Base-by-base conservation (phyloP, 805 yeast species). In the Nakazawaea holstii region DNA sequence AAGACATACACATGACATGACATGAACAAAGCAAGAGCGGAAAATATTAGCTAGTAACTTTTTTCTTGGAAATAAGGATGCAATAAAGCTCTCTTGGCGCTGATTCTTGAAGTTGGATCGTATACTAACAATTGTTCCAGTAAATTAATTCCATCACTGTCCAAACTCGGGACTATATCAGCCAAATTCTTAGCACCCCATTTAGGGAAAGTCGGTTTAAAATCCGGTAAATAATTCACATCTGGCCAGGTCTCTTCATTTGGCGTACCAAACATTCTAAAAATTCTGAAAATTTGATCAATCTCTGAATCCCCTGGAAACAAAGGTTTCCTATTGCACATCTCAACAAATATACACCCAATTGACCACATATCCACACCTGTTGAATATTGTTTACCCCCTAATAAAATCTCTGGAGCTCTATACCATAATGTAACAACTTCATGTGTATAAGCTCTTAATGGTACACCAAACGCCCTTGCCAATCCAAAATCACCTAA, bases 351-450 rank as follows among this genome's bases (percentile, higher is more conserved):
- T 41, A 94, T 94, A 62, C 97, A 91, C 13, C 99, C 99, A 52
- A 92, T 87, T 9, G 97, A 88, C 99, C 99, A 94, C 86, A 94
- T 90, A 65, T 94, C 99, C 45, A 94, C 97, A 15, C 98, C 97
- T 0, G 98, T 94, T 32, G 97, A 88, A 66, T 94, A 94, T 60
- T 94, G 97, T 56, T 95, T 87, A 3, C 97, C 97, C 11, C 99
- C 99, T 54, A 94, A 77, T 51, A 94, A 71, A 48, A 94, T 88
- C 67, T 94, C 99, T 3, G 99, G 99, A 0, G 97, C 89, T 55
- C 99, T 76, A 65, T 94, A 94, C 99, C 99, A 94, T 56, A 94
- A 71, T 0, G 99, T 94, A 42, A 94, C 99, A 41, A 94, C 98
- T 65, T 94, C 99, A 67, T 94, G 97, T 10, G 99, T 92, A 61